phyloP scores from a whole-genome alignment of 257 asterid genomes.

The Solanum appendiculatum region DNA sequence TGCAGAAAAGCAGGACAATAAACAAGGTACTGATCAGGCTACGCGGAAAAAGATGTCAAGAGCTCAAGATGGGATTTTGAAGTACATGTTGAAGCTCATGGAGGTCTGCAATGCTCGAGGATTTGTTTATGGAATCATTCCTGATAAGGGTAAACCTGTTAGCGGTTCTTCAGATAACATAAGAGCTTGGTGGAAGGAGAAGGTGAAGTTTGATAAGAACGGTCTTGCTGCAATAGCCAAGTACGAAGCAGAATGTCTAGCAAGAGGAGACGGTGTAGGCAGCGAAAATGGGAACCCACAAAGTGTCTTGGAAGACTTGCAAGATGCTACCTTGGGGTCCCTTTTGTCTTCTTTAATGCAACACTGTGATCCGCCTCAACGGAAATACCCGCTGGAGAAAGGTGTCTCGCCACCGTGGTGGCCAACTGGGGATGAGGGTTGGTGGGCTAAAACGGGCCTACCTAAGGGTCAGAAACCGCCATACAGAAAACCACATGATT shows the following conservation, averaged over 20 bases:
- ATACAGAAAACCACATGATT: conserved; percentile 61
- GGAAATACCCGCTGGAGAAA: conserved; percentile 54
- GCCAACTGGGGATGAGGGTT: conserved; percentile 68
- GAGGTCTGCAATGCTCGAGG: conserved; percentile 75
- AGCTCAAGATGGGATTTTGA: conserved; percentile 70
- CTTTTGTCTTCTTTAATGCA: conserved; percentile 63
- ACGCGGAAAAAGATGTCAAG: conserved; percentile 63
- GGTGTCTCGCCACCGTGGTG: conserved; percentile 65
- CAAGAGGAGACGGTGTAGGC: conserved; percentile 22
- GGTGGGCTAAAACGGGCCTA: conserved; percentile 47
- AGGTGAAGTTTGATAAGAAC: conserved; percentile 52
- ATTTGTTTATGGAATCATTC: conserved; percentile 64
- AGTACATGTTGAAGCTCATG: conserved; percentile 69
- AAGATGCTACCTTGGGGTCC: conserved; percentile 62
- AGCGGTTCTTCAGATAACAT: conserved; percentile 62
- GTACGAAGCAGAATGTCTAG: conserved; percentile 40
- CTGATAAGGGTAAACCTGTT: conserved; percentile 68
- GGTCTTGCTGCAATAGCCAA: conserved; percentile 67
- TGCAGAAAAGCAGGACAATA: conserved; percentile 42
- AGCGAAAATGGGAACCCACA: conserved; percentile 20
- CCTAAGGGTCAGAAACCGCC: conserved; percentile 46
- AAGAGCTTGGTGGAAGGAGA: conserved; percentile 80
- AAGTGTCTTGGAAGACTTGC: conserved; percentile 39
- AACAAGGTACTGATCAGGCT: conserved; percentile 50
- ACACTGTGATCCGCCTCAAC: conserved; percentile 63